These are phyloP conservation scores for Backusella circina DNA, from an alignment of 192 early-diverging fungal genomes.

Conservation along the genomic window DNA sequence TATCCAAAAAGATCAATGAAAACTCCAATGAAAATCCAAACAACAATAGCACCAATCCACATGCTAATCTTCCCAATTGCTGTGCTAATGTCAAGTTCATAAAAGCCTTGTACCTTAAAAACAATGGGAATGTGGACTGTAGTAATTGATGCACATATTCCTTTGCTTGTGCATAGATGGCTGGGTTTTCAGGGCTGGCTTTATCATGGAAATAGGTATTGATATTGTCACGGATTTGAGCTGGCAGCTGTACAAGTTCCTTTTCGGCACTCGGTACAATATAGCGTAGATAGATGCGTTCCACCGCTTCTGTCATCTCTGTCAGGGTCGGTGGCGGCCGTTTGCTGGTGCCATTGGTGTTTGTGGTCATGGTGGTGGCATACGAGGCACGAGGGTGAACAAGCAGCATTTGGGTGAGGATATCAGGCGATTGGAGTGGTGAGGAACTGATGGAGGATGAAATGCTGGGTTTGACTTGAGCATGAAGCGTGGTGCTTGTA, in stretches of 20 bases:
- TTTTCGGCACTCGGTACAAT: constrained; percentile 48
- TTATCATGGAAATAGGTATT: constrained; percentile 14
- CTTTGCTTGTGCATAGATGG: constrained; percentile 51
- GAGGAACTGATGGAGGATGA: background rate
- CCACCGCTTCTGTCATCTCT: constrained; percentile 48
- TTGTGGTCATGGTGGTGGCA: constrained; percentile 12
- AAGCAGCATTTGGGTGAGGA: constrained; percentile 24
- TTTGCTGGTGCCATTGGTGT: background rate
- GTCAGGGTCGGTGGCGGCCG: constrained; percentile 35
- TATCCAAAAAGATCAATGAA: constrained; percentile 52
- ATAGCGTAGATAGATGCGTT: constrained; percentile 54
- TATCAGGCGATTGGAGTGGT: constrained; percentile 5
- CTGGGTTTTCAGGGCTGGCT: constrained; percentile 33
- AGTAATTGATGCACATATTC: constrained; percentile 46
- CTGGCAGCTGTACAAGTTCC: constrained; percentile 40
- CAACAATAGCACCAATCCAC: constrained; percentile 48
- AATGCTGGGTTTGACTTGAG: background rate
- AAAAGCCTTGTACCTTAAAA: constrained; percentile 47
- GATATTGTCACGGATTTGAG: constrained; percentile 28
- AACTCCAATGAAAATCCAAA: constrained; percentile 49
- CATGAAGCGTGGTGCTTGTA: background rate
- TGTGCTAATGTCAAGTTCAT: constrained; percentile 52
- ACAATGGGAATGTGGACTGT: constrained; percentile 46
- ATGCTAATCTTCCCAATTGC: constrained; percentile 35
- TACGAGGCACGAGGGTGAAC: constrained; percentile 9